Base-by-base conservation (phyloP, 345 rosid genomes). In the Salix brachista region DNA sequence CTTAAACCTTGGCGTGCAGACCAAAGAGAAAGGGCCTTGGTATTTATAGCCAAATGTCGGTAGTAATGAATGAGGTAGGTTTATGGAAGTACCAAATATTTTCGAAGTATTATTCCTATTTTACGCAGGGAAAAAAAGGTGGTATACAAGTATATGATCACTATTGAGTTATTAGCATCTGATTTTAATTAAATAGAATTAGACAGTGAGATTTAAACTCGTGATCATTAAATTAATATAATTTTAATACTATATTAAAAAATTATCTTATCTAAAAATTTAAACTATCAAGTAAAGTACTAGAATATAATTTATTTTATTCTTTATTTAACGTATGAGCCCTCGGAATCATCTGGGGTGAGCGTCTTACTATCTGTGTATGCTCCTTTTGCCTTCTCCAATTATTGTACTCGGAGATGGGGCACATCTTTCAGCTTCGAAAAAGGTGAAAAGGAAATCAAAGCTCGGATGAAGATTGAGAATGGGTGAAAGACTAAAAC, bases 201-300 rank as follows among this genome's bases (percentile, higher is more conserved):
- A 34, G 37, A 0, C 1, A 0, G 1, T 34, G 1, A 34, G 7
- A 1, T 34, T 34, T 34, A 5, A 34, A 34, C 1, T 34, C 0
- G 0, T 34, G 6, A 34, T 34, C 1, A 0, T 0, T 34, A 5
- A 34, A 34, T 34, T 1, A 34, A 34, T 34, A 34, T 5, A 34
- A 34, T 34, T 34, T 5, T 34, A 0, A 34, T 34, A 34, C 0
- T 34, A 34, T 34, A 34, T 34, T 34, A 34, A 34, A 34, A 0
- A 34, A 34, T 0, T 5, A 34, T 34, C 0, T 34, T 0, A 5
- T 0, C 6, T 34, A 34, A 34, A 34, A 34, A 5, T 34, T 5
- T 34, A 34, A 30, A 32, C 5, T 32, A 30, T 3, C 32, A 30
- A 32, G 34, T 32, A 32, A 32, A 4, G 0, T 4, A 32, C 0